These are phyloP conservation scores for Melanomma pulvis-pyrius DNA, from an alignment of 495 filamentous ascomycete genomes.

Conservation along the genomic window DNA sequence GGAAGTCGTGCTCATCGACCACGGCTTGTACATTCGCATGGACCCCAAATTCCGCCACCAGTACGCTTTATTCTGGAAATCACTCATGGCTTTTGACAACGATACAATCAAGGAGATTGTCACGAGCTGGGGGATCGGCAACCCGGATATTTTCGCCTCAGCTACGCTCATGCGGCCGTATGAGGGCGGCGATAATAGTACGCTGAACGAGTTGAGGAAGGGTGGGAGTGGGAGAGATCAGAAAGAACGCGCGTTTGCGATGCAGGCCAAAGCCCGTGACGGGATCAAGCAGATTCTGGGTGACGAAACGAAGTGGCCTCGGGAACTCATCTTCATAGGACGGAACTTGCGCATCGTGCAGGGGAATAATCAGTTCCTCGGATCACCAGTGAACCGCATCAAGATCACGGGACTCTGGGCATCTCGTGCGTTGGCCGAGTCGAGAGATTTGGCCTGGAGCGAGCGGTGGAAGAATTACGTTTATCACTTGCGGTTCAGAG, in stretches of 20 bases:
- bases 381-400: slow-evolving; percentile 89
- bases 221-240: slow-evolving; percentile 60
- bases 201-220: slow-evolving; percentile 58
- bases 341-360: slow-evolving; percentile 94
- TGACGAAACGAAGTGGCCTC: slow-evolving; percentile 90
- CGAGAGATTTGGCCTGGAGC: slow-evolving; percentile 58
- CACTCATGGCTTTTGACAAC: slow-evolving; percentile 92
- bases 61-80: slow-evolving; percentile 92
- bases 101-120: slow-evolving; percentile 71
- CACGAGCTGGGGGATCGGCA: slow-evolving; percentile 79
- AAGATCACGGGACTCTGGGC: slow-evolving; percentile 96
- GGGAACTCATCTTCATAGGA: slow-evolving; percentile 92
- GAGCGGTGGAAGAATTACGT: slow-evolving; percentile 63
- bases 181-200: slow-evolving; percentile 74
- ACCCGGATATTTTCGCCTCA: slow-evolving; percentile 85
- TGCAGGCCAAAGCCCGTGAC: slow-evolving; percentile 81
- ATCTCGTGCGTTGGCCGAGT: slow-evolving; percentile 72
- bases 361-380: slow-evolving; percentile 79
- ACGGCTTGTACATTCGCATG: slow-evolving; percentile 94
- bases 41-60: slow-evolving; percentile 79
- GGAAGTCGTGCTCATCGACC: slow-evolving; percentile 93
- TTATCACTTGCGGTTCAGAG: slow-evolving; percentile 75
- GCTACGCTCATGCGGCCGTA: slow-evolving; percentile 90
- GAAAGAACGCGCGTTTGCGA: slow-evolving; percentile 70
- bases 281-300: slow-evolving; percentile 81